phyloP scores from a whole-genome alignment of 1,139 yeast genomes.

The Kodamaea anthophila region DNA sequence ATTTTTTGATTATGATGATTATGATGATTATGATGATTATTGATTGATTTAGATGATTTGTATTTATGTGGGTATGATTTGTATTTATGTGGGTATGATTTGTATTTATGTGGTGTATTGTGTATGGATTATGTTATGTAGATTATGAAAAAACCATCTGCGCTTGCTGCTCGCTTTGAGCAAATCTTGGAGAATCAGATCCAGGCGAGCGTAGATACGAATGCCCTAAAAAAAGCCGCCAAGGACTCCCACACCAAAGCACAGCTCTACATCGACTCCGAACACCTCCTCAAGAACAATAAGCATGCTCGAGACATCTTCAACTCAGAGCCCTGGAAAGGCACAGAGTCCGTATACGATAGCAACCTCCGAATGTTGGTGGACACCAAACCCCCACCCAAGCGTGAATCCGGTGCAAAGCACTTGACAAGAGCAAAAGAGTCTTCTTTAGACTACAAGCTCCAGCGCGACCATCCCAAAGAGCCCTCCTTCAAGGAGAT shows the following conservation, averaged over 20 bases:
- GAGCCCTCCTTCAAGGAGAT: slow-evolving; percentile 56
- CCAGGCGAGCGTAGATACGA: slow-evolving; percentile 3
- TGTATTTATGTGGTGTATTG: no score
- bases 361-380: slow-evolving; percentile 56
- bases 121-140: no score
- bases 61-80: no score
- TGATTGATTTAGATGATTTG: no score
- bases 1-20: no score
- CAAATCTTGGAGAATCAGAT: slow-evolving; percentile 18
- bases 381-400: slow-evolving; percentile 40
- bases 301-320: slow-evolving; percentile 54
- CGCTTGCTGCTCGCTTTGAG: slow-evolving; percentile 17
- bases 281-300: slow-evolving; percentile 28
- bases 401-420: slow-evolving; percentile 1
- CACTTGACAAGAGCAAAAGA: slow-evolving; percentile 27
- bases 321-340: slow-evolving; percentile 57
- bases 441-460: slow-evolving; percentile 55
- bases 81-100: no score
- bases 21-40: no score
- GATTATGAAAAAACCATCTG: slow-evolving; percentile 10
- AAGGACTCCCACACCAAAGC: slow-evolving; percentile 7
- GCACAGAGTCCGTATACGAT: slow-evolving; percentile 49
- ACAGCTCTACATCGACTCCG: slow-evolving; percentile 14
- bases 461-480: slow-evolving; percentile 31
- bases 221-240: slow-evolving; percentile 7